Evolutionary conservation across 805 yeast species (phyloP).

Genomic region (Metschnikowia henanensis): DNA sequence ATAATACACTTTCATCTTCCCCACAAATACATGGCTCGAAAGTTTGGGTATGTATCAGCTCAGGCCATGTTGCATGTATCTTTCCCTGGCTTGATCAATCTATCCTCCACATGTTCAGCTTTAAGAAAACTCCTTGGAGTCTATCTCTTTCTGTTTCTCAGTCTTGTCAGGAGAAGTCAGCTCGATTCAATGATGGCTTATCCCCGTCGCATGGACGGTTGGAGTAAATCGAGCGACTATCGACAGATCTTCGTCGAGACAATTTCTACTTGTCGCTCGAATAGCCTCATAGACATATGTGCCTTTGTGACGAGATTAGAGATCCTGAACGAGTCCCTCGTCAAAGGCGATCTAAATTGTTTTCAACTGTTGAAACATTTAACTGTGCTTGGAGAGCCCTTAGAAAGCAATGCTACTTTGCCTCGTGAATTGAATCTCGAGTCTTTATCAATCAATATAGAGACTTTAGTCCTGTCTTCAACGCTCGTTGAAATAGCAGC

Average conservation of each 20-base stretch:
- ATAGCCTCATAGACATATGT: constrained; percentile 1
- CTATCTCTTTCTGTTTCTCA: constrained; percentile 20
- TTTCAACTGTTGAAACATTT: constrained; percentile 23
- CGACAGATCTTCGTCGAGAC: constrained; percentile 18
- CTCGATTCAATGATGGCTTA: constrained; percentile 26
- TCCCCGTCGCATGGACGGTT: constrained; percentile 22
- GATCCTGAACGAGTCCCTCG: constrained; percentile 21
- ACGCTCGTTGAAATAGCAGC: neutral
- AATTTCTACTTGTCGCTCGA: neutral
- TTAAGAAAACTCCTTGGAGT: constrained; percentile 24
- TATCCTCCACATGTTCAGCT: constrained; percentile 26
- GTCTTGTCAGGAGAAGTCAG: constrained; percentile 28
- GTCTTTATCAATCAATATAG: constrained; percentile 20
- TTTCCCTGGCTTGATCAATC: constrained; percentile 15
- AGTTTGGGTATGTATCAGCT: neutral
- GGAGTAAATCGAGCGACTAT: constrained; percentile 20
- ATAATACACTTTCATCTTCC: constrained; percentile 1
- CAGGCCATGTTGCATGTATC: neutral
- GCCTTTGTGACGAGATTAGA: constrained; percentile 24
- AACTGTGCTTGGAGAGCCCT: constrained; percentile 22
- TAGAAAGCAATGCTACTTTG: neutral
- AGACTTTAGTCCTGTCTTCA: constrained; percentile 14
- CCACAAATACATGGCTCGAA: neutral
- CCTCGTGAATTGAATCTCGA: constrained; percentile 2
- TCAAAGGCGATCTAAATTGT: constrained; percentile 13